A percentile compares a stretch with the other conserved stretches of the same genome.
phyloP scores from a whole-genome alignment of 2,329 filamentous ascomycete genomes.

The Scedosporium minutisporum region DNA sequence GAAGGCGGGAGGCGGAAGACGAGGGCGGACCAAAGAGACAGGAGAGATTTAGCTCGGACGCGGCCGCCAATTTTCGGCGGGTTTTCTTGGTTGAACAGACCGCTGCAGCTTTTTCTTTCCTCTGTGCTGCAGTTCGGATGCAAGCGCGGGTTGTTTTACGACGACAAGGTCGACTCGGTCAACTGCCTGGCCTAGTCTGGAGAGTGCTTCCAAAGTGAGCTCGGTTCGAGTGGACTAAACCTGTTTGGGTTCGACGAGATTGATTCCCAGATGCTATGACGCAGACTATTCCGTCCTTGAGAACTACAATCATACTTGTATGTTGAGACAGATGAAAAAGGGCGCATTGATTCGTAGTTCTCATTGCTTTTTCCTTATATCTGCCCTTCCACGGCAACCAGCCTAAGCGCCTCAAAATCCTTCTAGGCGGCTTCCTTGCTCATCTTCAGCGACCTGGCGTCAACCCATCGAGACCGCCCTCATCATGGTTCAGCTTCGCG shows the following conservation, averaged over 20 bases:
- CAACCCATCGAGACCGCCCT: too few relatives aligned
- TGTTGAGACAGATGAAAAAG: too few relatives aligned
- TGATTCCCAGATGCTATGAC: not conserved
- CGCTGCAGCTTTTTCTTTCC: not conserved
- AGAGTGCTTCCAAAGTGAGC: not conserved
- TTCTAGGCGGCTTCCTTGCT: too few relatives aligned
- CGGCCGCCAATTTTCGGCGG: not conserved
- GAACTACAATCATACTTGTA: too few relatives aligned
- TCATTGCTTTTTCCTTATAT: too few relatives aligned
- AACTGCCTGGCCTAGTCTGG: not conserved
- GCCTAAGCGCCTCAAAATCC: too few relatives aligned
- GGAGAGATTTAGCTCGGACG: not conserved
- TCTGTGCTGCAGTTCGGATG: not conserved
- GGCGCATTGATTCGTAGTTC: too few relatives aligned
- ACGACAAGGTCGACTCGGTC: not conserved
- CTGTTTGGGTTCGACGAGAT: not conserved
- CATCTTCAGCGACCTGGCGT: too few relatives aligned
- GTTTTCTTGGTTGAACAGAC: not conserved
- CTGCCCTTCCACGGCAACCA: too few relatives aligned
- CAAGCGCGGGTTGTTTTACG: not conserved
- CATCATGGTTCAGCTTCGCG: not conserved
- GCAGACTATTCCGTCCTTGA: too few relatives aligned
- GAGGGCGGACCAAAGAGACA: not conserved
- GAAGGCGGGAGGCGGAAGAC: not conserved
- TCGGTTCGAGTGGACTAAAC: not conserved